Evolutionary conservation across 345 rosid genomes (phyloP).

Genomic region (Jatropha curcas): DNA sequence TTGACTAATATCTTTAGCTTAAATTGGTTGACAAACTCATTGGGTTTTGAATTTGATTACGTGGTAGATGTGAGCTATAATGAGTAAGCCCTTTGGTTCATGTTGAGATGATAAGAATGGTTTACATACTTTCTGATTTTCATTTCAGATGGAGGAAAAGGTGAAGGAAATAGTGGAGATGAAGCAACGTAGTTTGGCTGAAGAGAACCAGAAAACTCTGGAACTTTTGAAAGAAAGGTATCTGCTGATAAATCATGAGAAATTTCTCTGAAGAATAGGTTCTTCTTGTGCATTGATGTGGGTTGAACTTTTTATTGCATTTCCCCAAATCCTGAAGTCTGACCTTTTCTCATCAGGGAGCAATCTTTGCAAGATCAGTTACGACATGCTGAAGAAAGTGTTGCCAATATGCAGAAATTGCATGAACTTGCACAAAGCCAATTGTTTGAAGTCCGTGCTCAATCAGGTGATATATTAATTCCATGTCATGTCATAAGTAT

Average conservation of each 20-base stretch:
- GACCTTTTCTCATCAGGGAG: slow-evolving; percentile 54
- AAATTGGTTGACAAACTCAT: not conserved
- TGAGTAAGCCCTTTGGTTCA: not conserved
- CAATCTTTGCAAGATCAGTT: slow-evolving; percentile 94
- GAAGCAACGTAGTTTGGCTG: slow-evolving; percentile 91
- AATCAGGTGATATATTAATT: slow-evolving; percentile 69
- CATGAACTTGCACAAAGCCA: slow-evolving; percentile 99
- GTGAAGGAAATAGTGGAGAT: slow-evolving; percentile 98
- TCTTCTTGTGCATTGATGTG: not conserved
- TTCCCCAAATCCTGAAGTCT: not conserved
- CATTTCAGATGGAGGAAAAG: slow-evolving; percentile 92
- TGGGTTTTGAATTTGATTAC: not conserved
- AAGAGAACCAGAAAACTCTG: slow-evolving; percentile 95
- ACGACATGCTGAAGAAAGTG: slow-evolving; percentile 94
- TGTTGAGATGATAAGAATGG: slow-evolving; percentile 3
- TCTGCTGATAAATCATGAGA: not conserved
- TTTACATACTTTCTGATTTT: slow-evolving; percentile 1
- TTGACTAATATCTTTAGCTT: not conserved
- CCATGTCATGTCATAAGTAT: not conserved
- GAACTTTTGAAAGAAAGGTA: slow-evolving; percentile 94
- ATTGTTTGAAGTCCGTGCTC: slow-evolving; percentile 89
- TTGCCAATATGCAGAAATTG: slow-evolving; percentile 86
- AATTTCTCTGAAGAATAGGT: slow-evolving; percentile 1
- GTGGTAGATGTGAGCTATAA: not conserved
- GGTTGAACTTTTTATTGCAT: not conserved